phyloP scores from a whole-genome alignment of 2,329 filamentous ascomycete species.

The Calonectria montana region DNA sequence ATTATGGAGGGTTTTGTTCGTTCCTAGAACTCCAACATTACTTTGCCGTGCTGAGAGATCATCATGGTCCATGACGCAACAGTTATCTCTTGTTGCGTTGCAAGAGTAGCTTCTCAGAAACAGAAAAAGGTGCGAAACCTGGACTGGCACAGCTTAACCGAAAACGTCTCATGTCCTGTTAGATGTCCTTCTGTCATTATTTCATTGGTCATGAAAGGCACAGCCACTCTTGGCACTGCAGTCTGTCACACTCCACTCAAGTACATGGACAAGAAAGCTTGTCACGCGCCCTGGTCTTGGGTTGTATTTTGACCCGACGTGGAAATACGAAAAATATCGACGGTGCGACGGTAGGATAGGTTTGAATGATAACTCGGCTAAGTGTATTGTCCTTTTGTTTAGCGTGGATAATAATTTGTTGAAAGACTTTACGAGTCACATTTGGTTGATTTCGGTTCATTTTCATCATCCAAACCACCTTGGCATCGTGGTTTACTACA shows the following conservation, averaged over 20 bases:
- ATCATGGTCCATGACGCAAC: not conserved
- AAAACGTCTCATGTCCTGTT: not conserved
- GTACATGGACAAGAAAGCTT: not conserved
- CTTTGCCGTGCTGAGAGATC: not conserved
- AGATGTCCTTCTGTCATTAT: no score
- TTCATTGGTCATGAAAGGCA: not conserved
- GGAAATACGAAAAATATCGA: not conserved
- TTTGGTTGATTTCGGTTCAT: not conserved
- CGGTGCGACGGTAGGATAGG: not conserved
- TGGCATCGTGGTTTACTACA: not conserved
- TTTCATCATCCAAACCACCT: not conserved
- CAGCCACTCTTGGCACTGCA: slow-evolving; percentile 1
- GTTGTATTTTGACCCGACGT: not conserved
- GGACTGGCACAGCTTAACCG: not conserved
- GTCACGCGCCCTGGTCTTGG: not conserved
- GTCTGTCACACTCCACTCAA: not conserved
- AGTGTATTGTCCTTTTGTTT: not conserved
- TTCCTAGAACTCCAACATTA: no score
- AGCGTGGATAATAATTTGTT: not conserved
- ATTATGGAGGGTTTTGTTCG: not conserved
- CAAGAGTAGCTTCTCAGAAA: not conserved
- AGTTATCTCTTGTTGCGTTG: not conserved
- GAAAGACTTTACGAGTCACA: not conserved
- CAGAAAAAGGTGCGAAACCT: not conserved
- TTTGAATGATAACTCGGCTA: no score